Percentiles rank a stretch among this genome's conserved stretches.
Evolutionary conservation across 1,284 basidiomycete species (phyloP).

Genomic region (Leucoagaricus sp.): DNA sequence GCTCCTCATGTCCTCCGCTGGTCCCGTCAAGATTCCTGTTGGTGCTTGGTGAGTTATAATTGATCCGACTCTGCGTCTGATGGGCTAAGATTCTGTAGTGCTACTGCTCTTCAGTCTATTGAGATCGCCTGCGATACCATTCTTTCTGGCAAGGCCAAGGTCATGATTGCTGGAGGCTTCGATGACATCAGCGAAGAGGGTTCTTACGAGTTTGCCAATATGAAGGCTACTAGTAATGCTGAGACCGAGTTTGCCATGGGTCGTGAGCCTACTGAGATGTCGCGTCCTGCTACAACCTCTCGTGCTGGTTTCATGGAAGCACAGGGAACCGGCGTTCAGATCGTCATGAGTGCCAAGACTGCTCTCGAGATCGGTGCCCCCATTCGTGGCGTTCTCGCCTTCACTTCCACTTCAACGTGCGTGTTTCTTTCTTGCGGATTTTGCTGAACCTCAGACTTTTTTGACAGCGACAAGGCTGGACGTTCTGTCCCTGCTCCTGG

Average conservation of each 20-base stretch:
- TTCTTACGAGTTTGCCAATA: slow-evolving; percentile 97
- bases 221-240: slow-evolving; percentile 98
- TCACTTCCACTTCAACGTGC: slow-evolving; percentile 95
- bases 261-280: slow-evolving; percentile 98
- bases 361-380: slow-evolving; percentile 93
- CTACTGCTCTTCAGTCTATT: slow-evolving; percentile 95
- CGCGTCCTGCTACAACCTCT: slow-evolving; percentile 94
- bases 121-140: slow-evolving; percentile 98
- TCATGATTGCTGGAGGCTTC: slow-evolving; percentile 99
- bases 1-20: slow-evolving; percentile 89
- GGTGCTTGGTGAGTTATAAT: slow-evolving; percentile 81
- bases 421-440: slow-evolving; percentile 30
- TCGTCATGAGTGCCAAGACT: slow-evolving; percentile 96
- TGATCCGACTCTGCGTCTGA: not conserved
- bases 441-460: slow-evolving; percentile 17
- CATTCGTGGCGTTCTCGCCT: slow-evolving; percentile 92
- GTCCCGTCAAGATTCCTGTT: slow-evolving; percentile 98
- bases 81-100: slow-evolving; percentile 46
- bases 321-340: slow-evolving; percentile 95
- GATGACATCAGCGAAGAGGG: slow-evolving; percentile 98
- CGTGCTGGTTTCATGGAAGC: slow-evolving; percentile 99
- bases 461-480: slow-evolving; percentile 84
- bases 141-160: slow-evolving; percentile 93
- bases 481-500: slow-evolving; percentile 94
- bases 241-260: slow-evolving; percentile 98